These are phyloP conservation scores for Firmiana major DNA, from an alignment of 345 rosid genomes.

Conservation along the genomic window DNA sequence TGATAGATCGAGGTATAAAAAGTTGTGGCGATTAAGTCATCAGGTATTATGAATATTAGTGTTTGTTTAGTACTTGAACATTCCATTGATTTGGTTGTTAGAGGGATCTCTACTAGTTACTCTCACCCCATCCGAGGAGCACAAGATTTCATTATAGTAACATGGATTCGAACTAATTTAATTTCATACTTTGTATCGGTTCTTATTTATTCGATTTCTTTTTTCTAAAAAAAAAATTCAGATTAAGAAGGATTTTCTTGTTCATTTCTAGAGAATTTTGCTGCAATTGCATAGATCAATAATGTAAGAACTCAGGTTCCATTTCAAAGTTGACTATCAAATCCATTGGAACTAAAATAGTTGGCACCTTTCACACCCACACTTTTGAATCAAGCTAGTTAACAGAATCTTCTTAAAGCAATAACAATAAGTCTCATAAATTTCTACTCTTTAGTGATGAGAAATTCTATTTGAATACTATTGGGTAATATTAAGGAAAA, in stretches of 20 bases:
- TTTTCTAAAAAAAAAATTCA: conserved; percentile 48
- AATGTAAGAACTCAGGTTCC: neutral
- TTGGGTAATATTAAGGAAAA: too few species aligned
- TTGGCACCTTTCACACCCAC: neutral
- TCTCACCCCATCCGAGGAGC: conserved; percentile 40
- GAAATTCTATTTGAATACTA: neutral
- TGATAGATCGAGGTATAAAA: conserved; percentile 60
- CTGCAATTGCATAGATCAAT: neutral
- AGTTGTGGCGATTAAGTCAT: conserved; percentile 55
- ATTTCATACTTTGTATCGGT: conserved; percentile 53
- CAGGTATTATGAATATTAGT: conserved; percentile 45
- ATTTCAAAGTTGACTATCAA: neutral
- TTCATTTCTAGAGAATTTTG: conserved; percentile 56
- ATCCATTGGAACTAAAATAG: neutral
- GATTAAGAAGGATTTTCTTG: conserved; percentile 37
- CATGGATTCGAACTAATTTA: conserved; percentile 42
- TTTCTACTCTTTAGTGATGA: too few species aligned
- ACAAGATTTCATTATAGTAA: conserved; percentile 57
- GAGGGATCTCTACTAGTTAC: conserved; percentile 63
- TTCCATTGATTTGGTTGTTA: conserved; percentile 36
- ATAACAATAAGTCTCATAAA: too few species aligned
- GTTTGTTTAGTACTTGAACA: conserved; percentile 52
- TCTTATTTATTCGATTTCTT: conserved; percentile 44
- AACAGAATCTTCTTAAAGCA: neutral
- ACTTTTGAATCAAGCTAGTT: neutral